A percentile compares a stretch with the other conserved stretches of the same genome.
phyloP scores from a whole-genome alignment of 2,329 filamentous ascomycete species.

The Trichoderma sp. region DNA sequence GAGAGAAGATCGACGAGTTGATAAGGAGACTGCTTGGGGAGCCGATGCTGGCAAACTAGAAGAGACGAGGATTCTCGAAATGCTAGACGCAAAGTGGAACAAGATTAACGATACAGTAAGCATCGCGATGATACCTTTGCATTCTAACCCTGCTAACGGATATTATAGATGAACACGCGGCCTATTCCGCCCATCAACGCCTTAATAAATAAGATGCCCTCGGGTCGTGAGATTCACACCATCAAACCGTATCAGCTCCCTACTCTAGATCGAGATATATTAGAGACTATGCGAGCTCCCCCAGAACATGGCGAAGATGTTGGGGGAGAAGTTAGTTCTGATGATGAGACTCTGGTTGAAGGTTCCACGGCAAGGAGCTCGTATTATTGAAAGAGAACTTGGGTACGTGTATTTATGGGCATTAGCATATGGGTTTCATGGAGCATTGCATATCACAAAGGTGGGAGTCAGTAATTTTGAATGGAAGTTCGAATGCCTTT shows the following conservation, averaged over 20 bases:
- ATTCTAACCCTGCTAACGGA: background rate
- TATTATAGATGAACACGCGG: slow-evolving; percentile 71
- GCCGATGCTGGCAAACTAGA: slow-evolving; percentile 80
- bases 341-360: slow-evolving; percentile 35
- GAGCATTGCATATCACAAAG: background rate
- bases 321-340: slow-evolving; percentile 37
- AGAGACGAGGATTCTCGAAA: slow-evolving; percentile 79
- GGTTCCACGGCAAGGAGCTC: slow-evolving; percentile 41
- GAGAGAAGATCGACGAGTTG: slow-evolving; percentile 74
- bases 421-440: background rate
- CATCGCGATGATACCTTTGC: background rate
- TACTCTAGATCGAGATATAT: slow-evolving; percentile 57
- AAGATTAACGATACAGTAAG: slow-evolving; percentile 89
- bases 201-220: slow-evolving; percentile 76
- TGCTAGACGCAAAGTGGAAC: slow-evolving; percentile 84
- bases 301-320: slow-evolving; percentile 36
- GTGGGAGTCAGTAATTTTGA: background rate
- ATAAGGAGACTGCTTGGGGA: slow-evolving; percentile 72
- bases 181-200: slow-evolving; percentile 67
- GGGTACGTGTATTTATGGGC: background rate
- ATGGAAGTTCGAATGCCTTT: background rate
- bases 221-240: slow-evolving; percentile 79
- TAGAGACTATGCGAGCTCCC: slow-evolving; percentile 57
- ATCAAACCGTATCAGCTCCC: slow-evolving; percentile 67
- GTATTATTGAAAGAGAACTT: slow-evolving; percentile 34